Conservation (phyloP, 177 flowering plant species). For the Vitis hybrid region DNA sequence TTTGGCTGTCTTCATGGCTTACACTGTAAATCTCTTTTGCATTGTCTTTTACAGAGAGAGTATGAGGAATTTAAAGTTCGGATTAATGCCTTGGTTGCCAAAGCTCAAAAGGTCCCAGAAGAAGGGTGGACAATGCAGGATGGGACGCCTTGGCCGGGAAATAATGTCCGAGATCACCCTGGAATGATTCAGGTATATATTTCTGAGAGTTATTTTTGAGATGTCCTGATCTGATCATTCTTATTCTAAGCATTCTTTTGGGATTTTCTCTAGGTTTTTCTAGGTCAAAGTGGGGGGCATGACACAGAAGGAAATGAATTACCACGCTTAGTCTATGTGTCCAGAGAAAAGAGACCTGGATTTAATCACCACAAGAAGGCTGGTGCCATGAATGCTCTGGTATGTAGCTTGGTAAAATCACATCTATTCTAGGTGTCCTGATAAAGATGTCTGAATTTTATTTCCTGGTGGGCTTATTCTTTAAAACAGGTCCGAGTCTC, state of each 20-base stretch:
- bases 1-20: background rate
- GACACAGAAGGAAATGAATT: conserved; percentile 22
- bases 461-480: background rate
- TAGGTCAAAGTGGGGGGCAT: conserved; percentile 22
- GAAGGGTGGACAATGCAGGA: conserved; percentile 33
- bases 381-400: conserved; percentile 30
- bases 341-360: conserved; percentile 28
- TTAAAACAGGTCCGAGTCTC: conserved; percentile 21
- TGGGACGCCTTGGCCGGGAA: conserved; percentile 28
- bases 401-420: conserved; percentile 1
- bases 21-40: background rate
- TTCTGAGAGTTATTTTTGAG: background rate
- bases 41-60: conserved; percentile 16
- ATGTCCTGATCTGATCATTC: background rate
- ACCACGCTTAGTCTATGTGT: conserved; percentile 21
- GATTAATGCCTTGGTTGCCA: conserved; percentile 26
- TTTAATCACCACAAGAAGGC: conserved; percentile 28
- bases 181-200: conserved; percentile 23
- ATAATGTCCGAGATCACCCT: conserved; percentile 26
- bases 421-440: background rate
- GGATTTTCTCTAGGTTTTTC: conserved; percentile 15
- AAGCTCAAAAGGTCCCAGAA: conserved; percentile 27
- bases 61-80: conserved; percentile 29
- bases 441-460: background rate
- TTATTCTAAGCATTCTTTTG: conserved; percentile 1